Base-by-base conservation (phyloP, 2,329 filamentous ascomycete species). In the Phialemoniopsis sp. region DNA sequence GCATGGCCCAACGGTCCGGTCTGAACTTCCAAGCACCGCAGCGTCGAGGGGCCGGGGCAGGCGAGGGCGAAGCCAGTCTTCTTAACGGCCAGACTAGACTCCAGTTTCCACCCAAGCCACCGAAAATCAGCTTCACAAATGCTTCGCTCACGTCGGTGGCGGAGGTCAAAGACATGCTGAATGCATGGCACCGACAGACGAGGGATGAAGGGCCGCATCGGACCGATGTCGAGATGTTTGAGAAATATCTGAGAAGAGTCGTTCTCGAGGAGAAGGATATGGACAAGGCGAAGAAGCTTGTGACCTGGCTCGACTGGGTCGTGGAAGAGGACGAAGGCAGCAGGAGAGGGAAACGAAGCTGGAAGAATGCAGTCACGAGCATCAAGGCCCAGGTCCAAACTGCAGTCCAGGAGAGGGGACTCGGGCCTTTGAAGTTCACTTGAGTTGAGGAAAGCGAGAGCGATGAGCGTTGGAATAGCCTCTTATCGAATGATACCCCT, bases 251-350 rank as follows among this genome's bases (percentile, higher is more conserved):
- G 21, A 68, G 58, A 5, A 75, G 74, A 18, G 87, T 97, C 1
- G 73, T 95, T 1, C 44, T 65, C 2, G 82, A 91, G 41, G 93
- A 97, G 60, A 70, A 75, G 42, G 83, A 96, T 56, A 72, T 96
- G 54, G 93, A 87, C 48, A 86, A 90, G 45, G 91, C 88, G 53
- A 89, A 95, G 60, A 93, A 93, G 10, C 86, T 91, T 0, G 86
- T 95, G 0, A 87, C 79, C 6, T 96, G 76, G 37, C 87, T 84
- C 36, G 67, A 68, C 32, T 68, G 76, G 53, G 47, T 82, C 15
- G 67, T 82, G 7, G 72, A 75, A 34, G 71, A 73, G 33, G 67
- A 66, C 26, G 55, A 52, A 5, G 58, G 51, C 3, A 37, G 33
- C 2, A 56, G 55, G 13, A 51, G 41, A 36, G 72, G 64, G 5